Evolutionary conservation across 441 rosid species (phyloP).

Genomic region (Arabidopsis lyrata): DNA sequence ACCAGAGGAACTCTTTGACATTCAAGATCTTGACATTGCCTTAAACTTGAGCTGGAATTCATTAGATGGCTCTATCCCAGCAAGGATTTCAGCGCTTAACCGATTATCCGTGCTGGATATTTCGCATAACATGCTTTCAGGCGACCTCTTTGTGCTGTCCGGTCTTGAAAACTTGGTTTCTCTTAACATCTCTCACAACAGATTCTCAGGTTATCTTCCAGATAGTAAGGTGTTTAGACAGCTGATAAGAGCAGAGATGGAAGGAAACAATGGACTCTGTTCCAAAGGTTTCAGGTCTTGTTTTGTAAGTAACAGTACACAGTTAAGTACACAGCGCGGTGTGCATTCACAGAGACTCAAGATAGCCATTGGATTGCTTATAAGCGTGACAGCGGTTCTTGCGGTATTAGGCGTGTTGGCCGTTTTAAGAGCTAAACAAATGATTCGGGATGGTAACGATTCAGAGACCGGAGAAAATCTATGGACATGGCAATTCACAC

Average conservation of each 20-base stretch:
- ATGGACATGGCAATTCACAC: slow-evolving; percentile 79
- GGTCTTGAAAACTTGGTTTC: slow-evolving; percentile 67
- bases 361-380: slow-evolving; percentile 66
- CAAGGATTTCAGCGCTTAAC: slow-evolving; percentile 56
- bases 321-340: slow-evolving; percentile 33
- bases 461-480: slow-evolving; percentile 65
- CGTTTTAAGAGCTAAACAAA: slow-evolving; percentile 60
- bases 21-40: slow-evolving; percentile 66
- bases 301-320: slow-evolving; percentile 55
- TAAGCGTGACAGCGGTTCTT: slow-evolving; percentile 58
- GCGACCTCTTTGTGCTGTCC: slow-evolving; percentile 54
- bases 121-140: slow-evolving; percentile 69
- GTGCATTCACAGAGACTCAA: slow-evolving; percentile 57
- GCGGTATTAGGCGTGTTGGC: slow-evolving; percentile 65
- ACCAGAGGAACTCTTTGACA: slow-evolving; percentile 61
- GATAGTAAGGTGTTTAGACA: slow-evolving; percentile 70
- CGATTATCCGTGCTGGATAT: slow-evolving; percentile 66
- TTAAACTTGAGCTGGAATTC: slow-evolving; percentile 75
- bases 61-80: slow-evolving; percentile 60
- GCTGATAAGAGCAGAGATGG: slow-evolving; percentile 51
- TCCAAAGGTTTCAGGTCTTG: slow-evolving; percentile 67
- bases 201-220: slow-evolving; percentile 76
- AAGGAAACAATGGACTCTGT: slow-evolving; percentile 66
- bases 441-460: slow-evolving; percentile 57
- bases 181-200: slow-evolving; percentile 69